Evolutionary conservation across 75 land plant genomes (phyloP).

Genomic region (Sequoiadendron giganteum): DNA sequence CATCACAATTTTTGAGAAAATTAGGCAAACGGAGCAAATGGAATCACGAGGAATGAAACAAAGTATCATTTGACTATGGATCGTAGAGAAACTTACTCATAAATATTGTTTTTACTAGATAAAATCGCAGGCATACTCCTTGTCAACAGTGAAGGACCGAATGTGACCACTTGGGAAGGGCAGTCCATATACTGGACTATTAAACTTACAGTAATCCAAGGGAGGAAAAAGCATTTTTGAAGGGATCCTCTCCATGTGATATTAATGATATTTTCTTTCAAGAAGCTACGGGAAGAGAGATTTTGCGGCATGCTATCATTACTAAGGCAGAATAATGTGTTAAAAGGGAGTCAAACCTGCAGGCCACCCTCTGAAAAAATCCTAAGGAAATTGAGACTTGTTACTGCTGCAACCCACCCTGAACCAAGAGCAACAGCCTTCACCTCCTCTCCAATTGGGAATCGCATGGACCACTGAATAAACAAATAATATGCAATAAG

Average conservation of each 20-base stretch:
- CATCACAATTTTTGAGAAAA: not conserved
- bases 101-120: not conserved
- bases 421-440: slow-evolving; percentile 88
- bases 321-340: not conserved
- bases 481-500: not conserved
- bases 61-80: not conserved
- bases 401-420: slow-evolving; percentile 91
- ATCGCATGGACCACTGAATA: slow-evolving; percentile 94
- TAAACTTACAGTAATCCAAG: not conserved
- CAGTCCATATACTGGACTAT: not conserved
- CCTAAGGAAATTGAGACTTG: slow-evolving; percentile 80
- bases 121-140: not conserved
- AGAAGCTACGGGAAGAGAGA: not conserved
- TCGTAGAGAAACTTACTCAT: not conserved
- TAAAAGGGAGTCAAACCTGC: slow-evolving; percentile 59
- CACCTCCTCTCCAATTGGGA: slow-evolving; percentile 85
- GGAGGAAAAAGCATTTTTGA: not conserved
- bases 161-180: not conserved
- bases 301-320: not conserved
- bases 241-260: not conserved
- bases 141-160: not conserved
- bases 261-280: not conserved
- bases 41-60: not conserved
- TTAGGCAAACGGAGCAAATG: not conserved
- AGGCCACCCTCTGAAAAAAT: slow-evolving; percentile 87